These are phyloP conservation scores for Hymenoscyphus fructigenus DNA, from an alignment of 2,329 filamentous ascomycete genomes.

Conservation along the genomic window DNA sequence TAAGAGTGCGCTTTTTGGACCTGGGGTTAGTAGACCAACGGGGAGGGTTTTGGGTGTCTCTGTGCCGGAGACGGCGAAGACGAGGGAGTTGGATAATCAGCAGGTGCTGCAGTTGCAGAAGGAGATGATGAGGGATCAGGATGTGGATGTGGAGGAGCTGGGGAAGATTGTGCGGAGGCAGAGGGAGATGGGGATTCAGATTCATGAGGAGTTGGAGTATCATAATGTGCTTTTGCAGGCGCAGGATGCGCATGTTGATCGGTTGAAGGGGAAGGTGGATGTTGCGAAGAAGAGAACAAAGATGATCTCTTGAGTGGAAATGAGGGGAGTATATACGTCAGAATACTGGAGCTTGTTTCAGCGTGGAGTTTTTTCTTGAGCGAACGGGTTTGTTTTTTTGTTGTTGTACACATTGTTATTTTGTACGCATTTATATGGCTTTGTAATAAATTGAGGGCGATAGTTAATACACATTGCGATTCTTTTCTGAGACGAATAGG, in stretches of 20 bases:
- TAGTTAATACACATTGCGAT: too few relatives aligned
- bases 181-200: conserved; percentile 74
- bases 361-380: background rate
- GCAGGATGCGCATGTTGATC: conserved; percentile 64
- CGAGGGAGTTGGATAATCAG: conserved; percentile 72
- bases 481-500: too few relatives aligned
- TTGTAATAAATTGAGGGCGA: too few relatives aligned
- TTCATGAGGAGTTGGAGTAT: conserved; percentile 69
- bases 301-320: conserved; percentile 50
- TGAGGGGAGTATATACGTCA: background rate
- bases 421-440: too few relatives aligned
- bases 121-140: conserved; percentile 73
- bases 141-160: conserved; percentile 68
- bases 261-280: conserved; percentile 66
- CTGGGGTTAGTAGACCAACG: conserved; percentile 39
- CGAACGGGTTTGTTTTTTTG: background rate
- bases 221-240: conserved; percentile 70
- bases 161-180: conserved; percentile 69
- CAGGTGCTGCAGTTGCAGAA: conserved; percentile 73
- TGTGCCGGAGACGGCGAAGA: conserved; percentile 71
- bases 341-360: background rate
- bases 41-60: conserved; percentile 73
- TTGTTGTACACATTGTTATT: too few relatives aligned
- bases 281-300: conserved; percentile 71
- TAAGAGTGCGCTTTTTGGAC: conserved; percentile 50